phyloP scores from a whole-genome alignment of 257 asterid genomes.

The Hygrophila difformis region DNA sequence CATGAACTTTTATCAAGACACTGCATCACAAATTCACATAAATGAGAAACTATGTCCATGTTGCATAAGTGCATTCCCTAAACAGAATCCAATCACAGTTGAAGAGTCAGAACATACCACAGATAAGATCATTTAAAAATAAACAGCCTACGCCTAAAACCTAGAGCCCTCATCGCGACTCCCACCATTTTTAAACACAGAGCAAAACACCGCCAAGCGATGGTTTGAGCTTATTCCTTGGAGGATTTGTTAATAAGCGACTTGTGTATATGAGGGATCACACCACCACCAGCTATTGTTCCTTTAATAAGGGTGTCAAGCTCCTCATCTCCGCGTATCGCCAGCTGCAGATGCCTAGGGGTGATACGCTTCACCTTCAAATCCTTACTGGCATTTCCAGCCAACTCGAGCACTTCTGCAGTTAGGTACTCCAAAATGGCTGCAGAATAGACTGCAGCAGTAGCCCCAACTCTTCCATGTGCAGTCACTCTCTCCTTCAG shows the following conservation, averaged over 20 bases:
- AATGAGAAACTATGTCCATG: conserved; percentile 13
- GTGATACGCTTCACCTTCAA: conserved; percentile 46
- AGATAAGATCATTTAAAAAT: conserved; percentile 15
- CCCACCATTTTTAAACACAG: not conserved
- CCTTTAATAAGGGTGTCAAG: conserved; percentile 39
- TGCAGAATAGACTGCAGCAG: conserved; percentile 22
- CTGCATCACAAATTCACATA: conserved; percentile 12
- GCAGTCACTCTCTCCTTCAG: conserved; percentile 21
- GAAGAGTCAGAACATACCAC: conserved; percentile 18
- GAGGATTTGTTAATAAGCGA: conserved; percentile 44
- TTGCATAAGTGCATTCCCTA: conserved; percentile 10
- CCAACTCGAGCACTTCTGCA: conserved; percentile 34
- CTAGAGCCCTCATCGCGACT: conserved; percentile 6
- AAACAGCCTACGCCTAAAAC: conserved; percentile 20
- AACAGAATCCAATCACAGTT: too few species aligned
- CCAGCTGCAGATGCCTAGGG: conserved; percentile 42
- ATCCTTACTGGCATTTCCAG: conserved; percentile 45
- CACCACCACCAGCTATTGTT: conserved; percentile 45
- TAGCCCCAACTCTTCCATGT: conserved; percentile 22
- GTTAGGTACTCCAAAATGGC: conserved; percentile 20
- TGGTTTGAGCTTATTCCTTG: conserved; percentile 21
- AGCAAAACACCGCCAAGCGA: not conserved
- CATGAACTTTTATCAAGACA: not conserved
- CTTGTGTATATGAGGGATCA: conserved; percentile 45
- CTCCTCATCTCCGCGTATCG: conserved; percentile 40